phyloP scores from a whole-genome alignment of 108 stramenopile species.

The Nannochloropsis salina region DNA sequence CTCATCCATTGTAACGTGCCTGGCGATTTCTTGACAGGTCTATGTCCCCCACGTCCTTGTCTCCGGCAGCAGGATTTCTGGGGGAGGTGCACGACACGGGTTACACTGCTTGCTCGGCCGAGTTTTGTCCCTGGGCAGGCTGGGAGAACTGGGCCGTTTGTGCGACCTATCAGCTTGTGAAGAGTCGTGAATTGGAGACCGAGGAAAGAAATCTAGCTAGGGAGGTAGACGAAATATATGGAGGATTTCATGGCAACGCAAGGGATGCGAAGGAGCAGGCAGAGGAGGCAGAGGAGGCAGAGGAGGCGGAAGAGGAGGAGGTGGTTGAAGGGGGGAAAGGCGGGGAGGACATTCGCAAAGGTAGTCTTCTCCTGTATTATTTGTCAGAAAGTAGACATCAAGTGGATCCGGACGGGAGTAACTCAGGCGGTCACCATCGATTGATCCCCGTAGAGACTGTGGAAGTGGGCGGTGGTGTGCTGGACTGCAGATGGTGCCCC shows the following conservation, averaged over 20 bases:
- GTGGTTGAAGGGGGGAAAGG: neutral
- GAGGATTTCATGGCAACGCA: too few species aligned
- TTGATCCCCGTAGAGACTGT: neutral
- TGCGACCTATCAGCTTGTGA: constrained; percentile 4
- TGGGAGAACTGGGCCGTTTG: neutral
- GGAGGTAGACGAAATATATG: too few species aligned
- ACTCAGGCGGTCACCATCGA: neutral
- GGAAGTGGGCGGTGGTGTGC: neutral
- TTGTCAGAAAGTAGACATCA: neutral
- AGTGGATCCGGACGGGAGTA: neutral
- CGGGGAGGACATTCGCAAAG: neutral
- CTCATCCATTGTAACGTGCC: too few species aligned
- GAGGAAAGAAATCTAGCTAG: too few species aligned
- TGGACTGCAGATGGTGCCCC: neutral
- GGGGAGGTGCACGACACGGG: neutral
- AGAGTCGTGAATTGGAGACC: neutral
- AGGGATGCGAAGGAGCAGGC: neutral
- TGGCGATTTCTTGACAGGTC: too few species aligned
- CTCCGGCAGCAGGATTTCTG: too few species aligned
- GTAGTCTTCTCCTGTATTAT: neutral
- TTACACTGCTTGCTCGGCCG: neutral
- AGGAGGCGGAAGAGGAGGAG: neutral
- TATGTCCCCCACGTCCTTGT: too few species aligned
- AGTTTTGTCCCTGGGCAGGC: neutral
- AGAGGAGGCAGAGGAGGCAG: neutral